These are phyloP conservation scores for Puccinia horiana DNA, from an alignment of 1,284 basidiomycete genomes.

Conservation along the genomic window DNA sequence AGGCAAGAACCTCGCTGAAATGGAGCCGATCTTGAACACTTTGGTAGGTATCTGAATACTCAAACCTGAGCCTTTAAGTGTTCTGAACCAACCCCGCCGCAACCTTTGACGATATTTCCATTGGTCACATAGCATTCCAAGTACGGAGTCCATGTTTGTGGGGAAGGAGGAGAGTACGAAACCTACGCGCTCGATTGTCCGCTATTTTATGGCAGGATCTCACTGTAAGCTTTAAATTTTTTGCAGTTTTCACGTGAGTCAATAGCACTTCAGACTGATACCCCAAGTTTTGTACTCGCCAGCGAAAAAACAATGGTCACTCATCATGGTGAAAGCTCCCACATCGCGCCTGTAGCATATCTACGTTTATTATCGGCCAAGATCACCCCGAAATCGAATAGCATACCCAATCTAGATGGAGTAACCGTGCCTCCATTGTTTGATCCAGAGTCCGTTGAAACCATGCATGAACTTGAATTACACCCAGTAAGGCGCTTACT, in stretches of 20 bases:
- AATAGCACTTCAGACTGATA: conserved; percentile 25
- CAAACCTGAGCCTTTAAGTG: not conserved
- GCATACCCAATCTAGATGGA: conserved; percentile 39
- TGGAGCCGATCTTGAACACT: conserved; percentile 72
- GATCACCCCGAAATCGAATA: conserved; percentile 64
- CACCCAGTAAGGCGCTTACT: not conserved
- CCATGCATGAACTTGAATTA: not conserved
- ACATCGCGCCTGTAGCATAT: conserved; percentile 79
- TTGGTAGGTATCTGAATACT: conserved; percentile 65
- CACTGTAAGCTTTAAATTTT: conserved; percentile 64
- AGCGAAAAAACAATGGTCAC: conserved; percentile 71
- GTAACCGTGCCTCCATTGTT: conserved; percentile 64
- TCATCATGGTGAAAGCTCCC: conserved; percentile 69
- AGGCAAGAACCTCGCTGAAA: conserved; percentile 73
- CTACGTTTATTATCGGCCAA: conserved; percentile 72
- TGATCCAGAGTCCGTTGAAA: conserved; percentile 57
- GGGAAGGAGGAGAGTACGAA: conserved; percentile 98
- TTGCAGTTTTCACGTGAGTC: conserved; percentile 37
- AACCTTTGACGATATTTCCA: not conserved
- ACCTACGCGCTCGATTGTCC: conserved; percentile 87
- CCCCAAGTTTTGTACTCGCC: not conserved
- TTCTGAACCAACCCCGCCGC: not conserved
- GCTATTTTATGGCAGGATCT: conserved; percentile 76
- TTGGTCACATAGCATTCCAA: conserved; percentile 54
- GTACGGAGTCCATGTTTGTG: conserved; percentile 92